These are phyloP conservation scores for Colletotrichum euphorbiae DNA, from an alignment of 2,329 filamentous ascomycete species.

Conservation along the genomic window DNA sequence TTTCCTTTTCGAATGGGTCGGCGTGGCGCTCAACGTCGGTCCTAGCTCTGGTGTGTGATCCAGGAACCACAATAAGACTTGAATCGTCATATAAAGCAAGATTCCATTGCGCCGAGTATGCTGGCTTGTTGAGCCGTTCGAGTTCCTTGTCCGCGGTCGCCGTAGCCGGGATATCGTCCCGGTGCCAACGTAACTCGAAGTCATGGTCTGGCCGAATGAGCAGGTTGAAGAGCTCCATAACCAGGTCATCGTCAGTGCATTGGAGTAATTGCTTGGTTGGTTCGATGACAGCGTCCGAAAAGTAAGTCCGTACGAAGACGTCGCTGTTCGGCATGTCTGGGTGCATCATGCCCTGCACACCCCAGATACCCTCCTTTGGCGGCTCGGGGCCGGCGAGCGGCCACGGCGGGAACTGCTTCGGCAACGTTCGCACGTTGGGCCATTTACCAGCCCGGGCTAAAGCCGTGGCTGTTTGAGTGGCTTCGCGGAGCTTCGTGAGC, in stretches of 20 bases:
- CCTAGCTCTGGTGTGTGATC: constrained; percentile 77
- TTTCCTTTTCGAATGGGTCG: constrained; percentile 68
- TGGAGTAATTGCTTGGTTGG: constrained; percentile 74
- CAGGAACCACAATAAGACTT: constrained; percentile 80
- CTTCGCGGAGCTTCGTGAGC: constrained; percentile 69
- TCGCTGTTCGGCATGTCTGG: constrained; percentile 73
- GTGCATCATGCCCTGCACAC: constrained; percentile 86
- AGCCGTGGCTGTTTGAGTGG: constrained; percentile 67
- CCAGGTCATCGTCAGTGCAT: constrained; percentile 70
- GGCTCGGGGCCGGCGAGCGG: constrained; percentile 56
- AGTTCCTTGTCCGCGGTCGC: constrained; percentile 76
- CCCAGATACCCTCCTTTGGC: constrained; percentile 79
- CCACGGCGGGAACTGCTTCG: constrained; percentile 94
- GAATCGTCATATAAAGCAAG: constrained; percentile 81
- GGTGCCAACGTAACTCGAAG: constrained; percentile 85
- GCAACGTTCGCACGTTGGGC: constrained; percentile 85
- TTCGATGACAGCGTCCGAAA: constrained; percentile 71
- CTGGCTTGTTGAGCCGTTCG: constrained; percentile 67
- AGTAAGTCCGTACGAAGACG: constrained; percentile 77
- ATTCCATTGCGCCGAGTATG: constrained; percentile 89
- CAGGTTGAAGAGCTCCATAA: constrained; percentile 91
- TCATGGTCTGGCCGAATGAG: constrained; percentile 78
- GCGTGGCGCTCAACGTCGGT: constrained; percentile 77
- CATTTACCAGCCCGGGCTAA: constrained; percentile 77
- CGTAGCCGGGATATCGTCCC: constrained; percentile 81